These are phyloP conservation scores for Apiospora malaysiana DNA, from an alignment of 2,329 filamentous ascomycete species.

Conservation along the genomic window DNA sequence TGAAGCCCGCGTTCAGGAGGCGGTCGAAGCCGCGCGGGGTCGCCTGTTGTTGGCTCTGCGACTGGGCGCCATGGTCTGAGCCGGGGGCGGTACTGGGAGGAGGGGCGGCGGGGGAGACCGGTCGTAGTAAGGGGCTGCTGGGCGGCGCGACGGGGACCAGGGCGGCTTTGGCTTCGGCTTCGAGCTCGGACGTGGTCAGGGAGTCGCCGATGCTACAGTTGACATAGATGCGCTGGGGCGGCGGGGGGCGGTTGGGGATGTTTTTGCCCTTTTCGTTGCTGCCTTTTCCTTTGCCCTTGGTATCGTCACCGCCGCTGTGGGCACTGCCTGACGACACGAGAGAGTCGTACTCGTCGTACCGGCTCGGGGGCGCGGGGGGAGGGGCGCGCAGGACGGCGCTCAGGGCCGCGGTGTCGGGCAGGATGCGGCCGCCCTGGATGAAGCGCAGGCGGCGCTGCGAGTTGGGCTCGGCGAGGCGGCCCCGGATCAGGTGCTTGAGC, in stretches of 20 bases:
- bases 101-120: too few relatives aligned
- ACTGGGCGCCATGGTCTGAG: too few relatives aligned
- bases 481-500: slow-evolving; percentile 82
- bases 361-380: slow-evolving; percentile 54
- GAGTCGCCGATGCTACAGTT: slow-evolving; percentile 89
- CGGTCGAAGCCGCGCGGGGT: slow-evolving; percentile 87
- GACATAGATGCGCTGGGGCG: slow-evolving; percentile 73
- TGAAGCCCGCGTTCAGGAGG: slow-evolving; percentile 81
- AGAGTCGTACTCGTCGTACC: background rate
- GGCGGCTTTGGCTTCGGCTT: slow-evolving; percentile 63
- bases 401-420: slow-evolving; percentile 75
- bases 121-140: slow-evolving; percentile 7
- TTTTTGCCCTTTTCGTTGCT: slow-evolving; percentile 67
- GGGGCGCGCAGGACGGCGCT: slow-evolving; percentile 70
- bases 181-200: slow-evolving; percentile 72
- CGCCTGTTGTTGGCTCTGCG: background rate
- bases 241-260: slow-evolving; percentile 53
- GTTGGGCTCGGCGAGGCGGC: slow-evolving; percentile 66
- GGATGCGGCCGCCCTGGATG: slow-evolving; percentile 87
- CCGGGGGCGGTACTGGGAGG: too few relatives aligned
- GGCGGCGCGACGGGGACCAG: slow-evolving; percentile 24
- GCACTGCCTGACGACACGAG: background rate
- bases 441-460: slow-evolving; percentile 79
- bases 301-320: background rate
- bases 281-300: slow-evolving; percentile 34